These are phyloP conservation scores for Boletus barrowsii DNA, from an alignment of 768 basidiomycete genomes.

Conservation along the genomic window DNA sequence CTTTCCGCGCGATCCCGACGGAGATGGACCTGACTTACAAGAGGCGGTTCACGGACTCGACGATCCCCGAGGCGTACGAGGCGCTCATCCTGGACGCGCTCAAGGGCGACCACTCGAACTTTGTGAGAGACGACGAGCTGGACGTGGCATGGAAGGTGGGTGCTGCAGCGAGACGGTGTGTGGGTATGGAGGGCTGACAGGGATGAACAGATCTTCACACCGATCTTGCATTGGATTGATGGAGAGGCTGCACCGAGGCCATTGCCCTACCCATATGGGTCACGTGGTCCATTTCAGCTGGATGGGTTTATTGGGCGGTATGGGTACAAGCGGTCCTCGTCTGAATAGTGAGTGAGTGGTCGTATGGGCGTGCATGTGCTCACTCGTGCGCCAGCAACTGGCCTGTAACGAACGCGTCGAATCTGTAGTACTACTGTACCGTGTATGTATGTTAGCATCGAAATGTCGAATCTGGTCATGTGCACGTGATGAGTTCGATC, in stretches of 20 bases:
- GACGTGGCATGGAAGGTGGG: slow-evolving; percentile 96
- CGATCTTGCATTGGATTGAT: slow-evolving; percentile 95
- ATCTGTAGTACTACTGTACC: slow-evolving; percentile 13
- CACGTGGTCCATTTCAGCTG: slow-evolving; percentile 87
- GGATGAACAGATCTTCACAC: slow-evolving; percentile 78
- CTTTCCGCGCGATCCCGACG: slow-evolving; percentile 86
- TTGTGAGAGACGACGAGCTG: slow-evolving; percentile 96
- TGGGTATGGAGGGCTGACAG: slow-evolving; percentile 3
- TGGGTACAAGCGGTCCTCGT: slow-evolving; percentile 68
- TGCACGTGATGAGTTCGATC: slow-evolving; percentile 30
- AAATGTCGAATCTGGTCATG: slow-evolving; percentile 7
- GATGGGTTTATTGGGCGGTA: slow-evolving; percentile 71
- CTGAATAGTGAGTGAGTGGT: slow-evolving; percentile 65
- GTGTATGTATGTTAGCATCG: not conserved
- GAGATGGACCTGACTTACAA: slow-evolving; percentile 99
- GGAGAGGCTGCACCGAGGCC: slow-evolving; percentile 74
- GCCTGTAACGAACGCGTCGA: slow-evolving; percentile 27
- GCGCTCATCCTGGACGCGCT: slow-evolving; percentile 93
- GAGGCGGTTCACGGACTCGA: slow-evolving; percentile 83
- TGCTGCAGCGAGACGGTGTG: slow-evolving; percentile 4
- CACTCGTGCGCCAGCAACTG: slow-evolving; percentile 18
- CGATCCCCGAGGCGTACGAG: slow-evolving; percentile 97
- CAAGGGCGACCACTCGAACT: slow-evolving; percentile 98
- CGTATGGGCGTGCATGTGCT: not conserved
- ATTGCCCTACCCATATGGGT: slow-evolving; percentile 84